A percentile compares a stretch with the other conserved stretches of the same genome.
phyloP scores from a whole-genome alignment of 257 asterid genomes.

The Rehmannia glutinosa region DNA sequence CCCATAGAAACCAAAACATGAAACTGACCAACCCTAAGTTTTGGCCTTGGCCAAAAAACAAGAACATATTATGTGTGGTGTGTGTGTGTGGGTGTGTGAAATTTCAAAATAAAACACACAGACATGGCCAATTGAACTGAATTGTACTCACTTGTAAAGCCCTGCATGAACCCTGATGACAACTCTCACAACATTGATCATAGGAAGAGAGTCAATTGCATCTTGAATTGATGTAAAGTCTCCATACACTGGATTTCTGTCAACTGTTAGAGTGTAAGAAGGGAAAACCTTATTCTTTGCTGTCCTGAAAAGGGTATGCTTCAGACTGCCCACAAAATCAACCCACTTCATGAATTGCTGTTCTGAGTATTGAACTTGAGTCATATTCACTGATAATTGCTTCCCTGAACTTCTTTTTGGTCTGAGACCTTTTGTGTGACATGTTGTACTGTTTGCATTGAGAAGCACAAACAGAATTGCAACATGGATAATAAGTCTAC shows the following conservation, averaged over 20 bases:
- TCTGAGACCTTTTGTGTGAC: constrained; percentile 57
- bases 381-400: constrained; percentile 38
- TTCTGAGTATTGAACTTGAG: constrained; percentile 53
- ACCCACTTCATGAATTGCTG: constrained; percentile 88
- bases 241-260: constrained; percentile 58
- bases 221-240: constrained; percentile 84
- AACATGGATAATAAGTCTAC: constrained; percentile 12
- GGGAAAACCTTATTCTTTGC: constrained; percentile 73
- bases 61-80: too few species aligned
- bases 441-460: constrained; percentile 11
- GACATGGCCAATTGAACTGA: neutral
- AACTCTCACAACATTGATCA: constrained; percentile 67
- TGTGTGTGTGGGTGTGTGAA: neutral
- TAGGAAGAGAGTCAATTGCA: constrained; percentile 84
- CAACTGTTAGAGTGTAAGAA: constrained; percentile 68
- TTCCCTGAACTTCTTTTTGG: constrained; percentile 30
- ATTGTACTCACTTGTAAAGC: constrained; percentile 62
- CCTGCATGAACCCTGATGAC: constrained; percentile 86
- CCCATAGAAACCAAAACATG: neutral
- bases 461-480: constrained; percentile 18
- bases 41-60: too few species aligned
- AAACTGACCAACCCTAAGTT: neutral
- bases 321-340: constrained; percentile 61
- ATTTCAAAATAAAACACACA: neutral
- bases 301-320: constrained; percentile 63